Evolutionary conservation across 805 yeast species (phyloP).

Genomic region (Zygosaccharomyces bailii): DNA sequence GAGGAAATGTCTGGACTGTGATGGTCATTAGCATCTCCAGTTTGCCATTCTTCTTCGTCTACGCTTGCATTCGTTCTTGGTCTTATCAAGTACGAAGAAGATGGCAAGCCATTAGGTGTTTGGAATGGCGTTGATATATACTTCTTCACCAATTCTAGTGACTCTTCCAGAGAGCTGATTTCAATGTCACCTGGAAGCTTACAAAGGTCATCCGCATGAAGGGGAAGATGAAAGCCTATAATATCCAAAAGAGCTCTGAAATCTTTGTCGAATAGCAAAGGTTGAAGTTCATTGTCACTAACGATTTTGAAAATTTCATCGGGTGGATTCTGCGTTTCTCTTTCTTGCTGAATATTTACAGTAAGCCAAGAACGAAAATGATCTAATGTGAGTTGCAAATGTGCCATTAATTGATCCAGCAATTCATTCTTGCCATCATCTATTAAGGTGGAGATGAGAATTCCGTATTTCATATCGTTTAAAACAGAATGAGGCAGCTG

Average conservation of each 20-base stretch:
- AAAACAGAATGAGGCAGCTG: constrained; percentile 23
- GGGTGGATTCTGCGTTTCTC: constrained; percentile 17
- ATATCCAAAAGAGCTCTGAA: constrained; percentile 28
- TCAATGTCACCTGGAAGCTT: constrained; percentile 18
- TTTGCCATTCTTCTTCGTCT: constrained; percentile 26
- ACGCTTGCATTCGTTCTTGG: constrained; percentile 9
- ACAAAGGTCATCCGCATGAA: constrained; percentile 19
- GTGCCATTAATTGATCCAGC: constrained; percentile 20
- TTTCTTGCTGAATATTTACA: constrained; percentile 10
- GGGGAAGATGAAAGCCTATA: constrained; percentile 26
- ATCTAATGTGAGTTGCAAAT: constrained; percentile 20
- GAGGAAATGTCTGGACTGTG: constrained; percentile 23
- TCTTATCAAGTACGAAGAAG: constrained; percentile 29
- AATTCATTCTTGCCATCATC: constrained; percentile 31
- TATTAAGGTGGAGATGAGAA: constrained; percentile 33
- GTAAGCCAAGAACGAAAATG: constrained; percentile 20
- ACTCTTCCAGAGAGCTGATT: constrained; percentile 14
- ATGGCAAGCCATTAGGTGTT: constrained; percentile 29
- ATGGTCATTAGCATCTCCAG: constrained; percentile 22
- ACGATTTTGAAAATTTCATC: constrained; percentile 16
- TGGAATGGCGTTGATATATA: constrained; percentile 28
- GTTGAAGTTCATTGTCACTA: constrained; percentile 7
- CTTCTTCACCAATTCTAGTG: constrained; percentile 18
- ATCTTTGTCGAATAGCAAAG: constrained; percentile 25
- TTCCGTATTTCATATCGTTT: constrained; percentile 31